Conservation (phyloP, 140 eudicot genomes). For the Bidens hawaiensis region DNA sequence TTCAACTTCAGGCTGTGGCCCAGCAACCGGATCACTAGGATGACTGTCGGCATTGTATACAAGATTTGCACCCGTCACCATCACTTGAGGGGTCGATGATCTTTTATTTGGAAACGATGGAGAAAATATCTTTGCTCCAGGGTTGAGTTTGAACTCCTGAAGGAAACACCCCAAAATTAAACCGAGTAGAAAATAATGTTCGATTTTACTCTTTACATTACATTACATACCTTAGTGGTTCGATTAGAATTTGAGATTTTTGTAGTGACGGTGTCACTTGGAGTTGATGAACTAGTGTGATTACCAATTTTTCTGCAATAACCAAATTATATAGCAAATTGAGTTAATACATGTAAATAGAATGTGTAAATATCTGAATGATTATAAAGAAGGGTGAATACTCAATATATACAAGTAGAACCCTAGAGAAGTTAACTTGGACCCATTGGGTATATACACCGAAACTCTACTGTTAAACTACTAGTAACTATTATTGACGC, state of each 20-base stretch:
- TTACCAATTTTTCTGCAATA: constrained; percentile 37
- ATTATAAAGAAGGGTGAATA: too few relatives aligned
- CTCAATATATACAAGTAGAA: too few relatives aligned
- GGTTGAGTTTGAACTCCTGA: constrained; percentile 88
- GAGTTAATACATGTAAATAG: too few relatives aligned
- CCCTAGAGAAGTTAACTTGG: too few relatives aligned
- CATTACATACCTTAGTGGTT: constrained; percentile 50
- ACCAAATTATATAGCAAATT: not conserved
- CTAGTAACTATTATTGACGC: too few relatives aligned
- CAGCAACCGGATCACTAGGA: constrained; percentile 33
- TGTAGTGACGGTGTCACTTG: constrained; percentile 34
- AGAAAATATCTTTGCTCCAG: constrained; percentile 77
- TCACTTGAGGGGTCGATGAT: constrained; percentile 55
- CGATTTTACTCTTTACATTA: not conserved
- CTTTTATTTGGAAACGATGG: constrained; percentile 63
- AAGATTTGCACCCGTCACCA: constrained; percentile 39
- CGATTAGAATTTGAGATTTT: constrained; percentile 39
- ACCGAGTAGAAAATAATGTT: not conserved
- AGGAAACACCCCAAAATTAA: not conserved
- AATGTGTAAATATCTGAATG: too few relatives aligned
- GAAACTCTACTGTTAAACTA: too few relatives aligned
- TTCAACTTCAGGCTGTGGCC: constrained; percentile 60
- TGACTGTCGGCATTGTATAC: constrained; percentile 45
- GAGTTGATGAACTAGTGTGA: constrained; percentile 29
- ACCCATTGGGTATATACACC: too few relatives aligned